Base-by-base conservation (phyloP, 2,329 filamentous ascomycete genomes). In the Fusarium sp. region DNA sequence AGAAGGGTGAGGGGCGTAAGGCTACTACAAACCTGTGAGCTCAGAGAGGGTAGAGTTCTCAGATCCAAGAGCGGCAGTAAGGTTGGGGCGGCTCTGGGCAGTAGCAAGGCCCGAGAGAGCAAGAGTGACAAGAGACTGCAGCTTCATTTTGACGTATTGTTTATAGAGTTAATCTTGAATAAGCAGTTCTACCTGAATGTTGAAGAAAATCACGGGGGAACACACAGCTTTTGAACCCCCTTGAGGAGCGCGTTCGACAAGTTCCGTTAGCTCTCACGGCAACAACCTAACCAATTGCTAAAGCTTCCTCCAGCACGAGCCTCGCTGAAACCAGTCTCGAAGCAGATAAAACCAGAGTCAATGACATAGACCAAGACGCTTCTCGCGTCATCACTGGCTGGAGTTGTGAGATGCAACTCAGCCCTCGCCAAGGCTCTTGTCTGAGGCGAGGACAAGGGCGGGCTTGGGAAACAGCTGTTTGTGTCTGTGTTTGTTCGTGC, bases 11-110 rank as follows among this genome's bases (percentile, higher is more conserved):
- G 47, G 6, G 13, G 13, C 5, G 19, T 11, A 33, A 20, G 9
- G 7, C 3, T 14, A 43, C 51, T 14, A 43, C 51, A 24, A 69
- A 76, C 75, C 41, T 1, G 39, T 67, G 9, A 76, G 68, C 11
- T 50, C 41, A 6, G 74, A 76, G 37, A 76, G 65, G 26, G 70
- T 76, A 15, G 68, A 64, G 45, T 76, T 76, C 54, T 76, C 57
- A 17, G 73, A 68, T 1, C 37, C 59, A 8, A 76, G 53, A 26
- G 70, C 73, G 26, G 71, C 70, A 6, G 70, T 67, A 7, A 76
- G 68, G 26, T 67, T 71, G 24, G 52, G 56, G 22, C 54, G 68
- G 68, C 53, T 58, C 65, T 73, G 71, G 22, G 72, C 72, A 7
- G 62, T 35, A 47, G 54, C 75, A 15, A 71, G 32, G 33, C 60